Evolutionary conservation across 2,329 filamentous ascomycete genomes (phyloP).

Genomic region (Clonostachys byssicola): DNA sequence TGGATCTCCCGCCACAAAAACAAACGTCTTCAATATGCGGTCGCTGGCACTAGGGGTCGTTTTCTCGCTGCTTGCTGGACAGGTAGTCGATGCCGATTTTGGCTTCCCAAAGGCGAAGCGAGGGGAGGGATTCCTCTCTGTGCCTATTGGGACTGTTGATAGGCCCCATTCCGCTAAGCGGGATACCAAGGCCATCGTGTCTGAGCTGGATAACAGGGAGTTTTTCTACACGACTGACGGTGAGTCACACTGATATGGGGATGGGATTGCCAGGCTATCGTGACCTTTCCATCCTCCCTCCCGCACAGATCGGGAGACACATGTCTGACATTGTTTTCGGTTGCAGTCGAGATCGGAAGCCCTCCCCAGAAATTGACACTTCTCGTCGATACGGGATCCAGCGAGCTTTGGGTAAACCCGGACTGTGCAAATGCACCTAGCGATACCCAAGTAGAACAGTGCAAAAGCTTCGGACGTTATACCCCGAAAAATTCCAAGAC

Average conservation of each 20-base stretch:
- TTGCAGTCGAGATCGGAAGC: constrained; percentile 34
- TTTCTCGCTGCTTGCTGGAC: not conserved
- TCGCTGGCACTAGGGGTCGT: not conserved
- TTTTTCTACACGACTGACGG: constrained; percentile 32
- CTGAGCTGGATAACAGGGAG: constrained; percentile 24
- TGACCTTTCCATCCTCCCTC: no score
- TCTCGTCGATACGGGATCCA: constrained; percentile 47
- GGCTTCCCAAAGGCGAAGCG: constrained; percentile 18
- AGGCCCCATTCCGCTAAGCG: constrained; percentile 13
- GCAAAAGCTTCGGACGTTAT: constrained; percentile 35
- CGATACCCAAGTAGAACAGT: constrained; percentile 25
- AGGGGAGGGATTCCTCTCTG: constrained; percentile 28
- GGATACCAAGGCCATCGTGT: constrained; percentile 17
- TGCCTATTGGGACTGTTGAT: constrained; percentile 25
- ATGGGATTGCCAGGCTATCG: no score
- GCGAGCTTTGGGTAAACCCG: constrained; percentile 52
- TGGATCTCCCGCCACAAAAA: no score
- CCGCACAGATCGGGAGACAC: not conserved
- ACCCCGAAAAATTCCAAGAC: constrained; percentile 33
- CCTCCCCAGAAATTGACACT: constrained; percentile 37
- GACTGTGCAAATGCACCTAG: constrained; percentile 33
- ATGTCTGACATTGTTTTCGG: not conserved
- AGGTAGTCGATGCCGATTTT: constrained; percentile 3
- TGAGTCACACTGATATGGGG: constrained; percentile 11
- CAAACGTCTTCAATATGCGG: constrained; percentile 1